phyloP scores from a whole-genome alignment of 1,139 yeast genomes.

The Scheffersomyces insectosa region DNA sequence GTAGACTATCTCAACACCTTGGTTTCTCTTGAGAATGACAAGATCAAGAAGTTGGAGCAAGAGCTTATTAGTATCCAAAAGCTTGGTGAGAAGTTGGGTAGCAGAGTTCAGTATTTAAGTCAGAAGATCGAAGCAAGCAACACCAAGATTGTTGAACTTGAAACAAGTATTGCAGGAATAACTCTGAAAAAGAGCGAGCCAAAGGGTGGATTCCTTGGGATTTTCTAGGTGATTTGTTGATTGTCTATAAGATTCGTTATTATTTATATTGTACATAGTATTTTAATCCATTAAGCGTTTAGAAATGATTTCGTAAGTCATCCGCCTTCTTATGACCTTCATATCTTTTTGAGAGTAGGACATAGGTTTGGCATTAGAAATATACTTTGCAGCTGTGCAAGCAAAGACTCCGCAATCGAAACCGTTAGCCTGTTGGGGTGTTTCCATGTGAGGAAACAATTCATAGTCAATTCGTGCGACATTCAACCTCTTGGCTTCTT shows the following conservation, averaged over 20 bases:
- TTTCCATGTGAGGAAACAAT: slow-evolving; percentile 37
- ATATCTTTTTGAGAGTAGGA: slow-evolving; percentile 71
- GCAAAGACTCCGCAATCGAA: slow-evolving; percentile 95
- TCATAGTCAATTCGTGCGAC: slow-evolving; percentile 26
- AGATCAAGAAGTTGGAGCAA: slow-evolving; percentile 65
- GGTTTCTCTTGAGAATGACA: slow-evolving; percentile 60
- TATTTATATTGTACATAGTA: slow-evolving; percentile 1
- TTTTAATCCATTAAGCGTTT: slow-evolving; percentile 9
- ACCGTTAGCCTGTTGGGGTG: slow-evolving; percentile 90
- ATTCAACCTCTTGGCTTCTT: slow-evolving; percentile 51
- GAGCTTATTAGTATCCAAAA: slow-evolving; percentile 63
- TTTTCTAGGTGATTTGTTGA: not conserved
- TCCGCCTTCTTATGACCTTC: slow-evolving; percentile 63
- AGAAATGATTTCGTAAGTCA: slow-evolving; percentile 57
- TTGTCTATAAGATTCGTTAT: not conserved
- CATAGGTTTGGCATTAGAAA: slow-evolving; percentile 50
- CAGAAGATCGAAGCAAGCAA: slow-evolving; percentile 63
- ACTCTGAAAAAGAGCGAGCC: slow-evolving; percentile 4
- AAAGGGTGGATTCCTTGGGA: slow-evolving; percentile 11
- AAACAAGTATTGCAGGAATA: slow-evolving; percentile 25
- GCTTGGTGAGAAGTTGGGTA: slow-evolving; percentile 53
- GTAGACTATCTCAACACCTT: slow-evolving; percentile 55
- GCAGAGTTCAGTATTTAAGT: slow-evolving; percentile 65
- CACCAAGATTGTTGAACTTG: slow-evolving; percentile 45
- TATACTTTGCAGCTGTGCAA: slow-evolving; percentile 70